Conservation (phyloP, 176 grass and related monocot species). For the Carex kokanica region DNA sequence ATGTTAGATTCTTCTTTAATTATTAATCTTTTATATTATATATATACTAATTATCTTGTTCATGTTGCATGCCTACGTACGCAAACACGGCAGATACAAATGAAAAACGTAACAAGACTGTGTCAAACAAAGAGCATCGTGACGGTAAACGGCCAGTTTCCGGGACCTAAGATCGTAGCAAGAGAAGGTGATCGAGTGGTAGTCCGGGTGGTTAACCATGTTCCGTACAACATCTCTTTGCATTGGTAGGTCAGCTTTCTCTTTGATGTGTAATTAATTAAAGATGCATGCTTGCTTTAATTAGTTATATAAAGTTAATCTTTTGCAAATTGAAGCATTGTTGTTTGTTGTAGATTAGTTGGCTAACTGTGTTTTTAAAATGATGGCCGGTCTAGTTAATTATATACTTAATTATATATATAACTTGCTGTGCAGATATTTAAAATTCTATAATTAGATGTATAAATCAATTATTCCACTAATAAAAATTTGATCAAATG, state of each 20-base stretch:
- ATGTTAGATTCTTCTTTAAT: not conserved
- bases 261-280: constrained; percentile 10
- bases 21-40: not conserved
- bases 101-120: constrained; percentile 54
- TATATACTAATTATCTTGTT: not conserved
- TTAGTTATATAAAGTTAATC: not conserved
- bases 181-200: constrained; percentile 69
- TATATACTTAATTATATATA: not conserved
- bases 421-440: not conserved
- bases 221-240: constrained; percentile 62
- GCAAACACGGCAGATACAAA: constrained; percentile 29
- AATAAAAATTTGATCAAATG: not conserved
- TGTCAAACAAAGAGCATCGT: constrained; percentile 75
- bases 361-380: not conserved
- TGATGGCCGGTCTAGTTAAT: no score
- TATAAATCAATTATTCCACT: not conserved
- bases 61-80: not conserved
- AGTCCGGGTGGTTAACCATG: constrained; percentile 58
- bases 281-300: constrained; percentile 1
- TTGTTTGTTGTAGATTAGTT: constrained; percentile 18
- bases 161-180: constrained; percentile 50
- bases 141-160: constrained; percentile 76
- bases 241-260: constrained; percentile 55
- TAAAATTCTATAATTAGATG: not conserved
- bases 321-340: constrained; percentile 25